phyloP scores from a whole-genome alignment of 2,329 filamentous ascomycete species.

The Alternaria rosae region DNA sequence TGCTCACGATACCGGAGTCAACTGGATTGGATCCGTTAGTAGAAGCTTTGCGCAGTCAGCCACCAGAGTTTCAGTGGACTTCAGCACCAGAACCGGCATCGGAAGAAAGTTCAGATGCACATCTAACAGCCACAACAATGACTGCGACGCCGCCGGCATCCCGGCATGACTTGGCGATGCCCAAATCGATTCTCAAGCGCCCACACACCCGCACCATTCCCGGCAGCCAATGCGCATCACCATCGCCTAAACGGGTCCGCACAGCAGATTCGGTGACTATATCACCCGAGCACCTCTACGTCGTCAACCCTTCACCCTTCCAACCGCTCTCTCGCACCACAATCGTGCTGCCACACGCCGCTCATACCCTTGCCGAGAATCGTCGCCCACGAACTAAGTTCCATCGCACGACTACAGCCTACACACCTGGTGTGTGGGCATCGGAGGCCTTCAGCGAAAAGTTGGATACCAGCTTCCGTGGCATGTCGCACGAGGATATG shows the following conservation, averaged over 20 bases:
- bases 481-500: neutral
- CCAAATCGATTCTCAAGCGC: slow-evolving; percentile 17
- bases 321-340: neutral
- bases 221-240: neutral
- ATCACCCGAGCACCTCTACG: slow-evolving; percentile 13
- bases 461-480: slow-evolving; percentile 17
- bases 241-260: slow-evolving; percentile 18
- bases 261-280: slow-evolving; percentile 12
- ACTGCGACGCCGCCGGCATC: neutral
- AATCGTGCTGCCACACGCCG: slow-evolving; percentile 4
- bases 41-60: neutral
- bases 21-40: neutral
- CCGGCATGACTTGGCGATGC: neutral
- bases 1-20: neutral
- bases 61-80: neutral
- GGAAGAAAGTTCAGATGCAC: neutral
- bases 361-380: slow-evolving; percentile 7
- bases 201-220: neutral
- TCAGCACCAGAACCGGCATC: neutral
- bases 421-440: slow-evolving; percentile 19
- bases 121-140: neutral
- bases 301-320: slow-evolving; percentile 13
- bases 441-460: slow-evolving; percentile 11
- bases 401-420: neutral
- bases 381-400: slow-evolving; percentile 5